Evolutionary conservation across 768 basidiomycete species (phyloP).

Genomic region (Lactarius indigo): DNA sequence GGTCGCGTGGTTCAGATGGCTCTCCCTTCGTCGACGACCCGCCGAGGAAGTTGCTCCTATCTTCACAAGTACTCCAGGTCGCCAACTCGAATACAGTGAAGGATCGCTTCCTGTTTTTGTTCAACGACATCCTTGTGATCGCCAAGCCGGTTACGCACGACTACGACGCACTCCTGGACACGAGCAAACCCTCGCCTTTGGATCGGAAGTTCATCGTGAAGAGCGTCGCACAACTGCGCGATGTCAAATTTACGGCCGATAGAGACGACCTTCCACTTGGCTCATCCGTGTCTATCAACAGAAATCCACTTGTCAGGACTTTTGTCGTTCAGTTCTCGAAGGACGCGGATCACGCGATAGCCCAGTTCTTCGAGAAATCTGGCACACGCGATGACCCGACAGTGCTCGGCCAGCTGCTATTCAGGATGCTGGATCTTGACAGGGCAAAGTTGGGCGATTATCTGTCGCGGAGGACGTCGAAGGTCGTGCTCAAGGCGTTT

Average conservation of each 20-base stretch:
- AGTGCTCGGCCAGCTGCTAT: slow-evolving; percentile 72
- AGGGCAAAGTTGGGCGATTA: slow-evolving; percentile 80
- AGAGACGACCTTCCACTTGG: slow-evolving; percentile 57
- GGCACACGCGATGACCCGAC: slow-evolving; percentile 60
- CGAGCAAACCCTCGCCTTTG: slow-evolving; percentile 48
- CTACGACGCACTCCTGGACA: slow-evolving; percentile 58
- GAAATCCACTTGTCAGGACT: slow-evolving; percentile 60
- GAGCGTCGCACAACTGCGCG: slow-evolving; percentile 75
- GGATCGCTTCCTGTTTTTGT: slow-evolving; percentile 95
- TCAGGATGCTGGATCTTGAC: slow-evolving; percentile 82
- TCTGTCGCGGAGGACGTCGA: slow-evolving; percentile 69
- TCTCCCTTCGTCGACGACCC: slow-evolving; percentile 75
- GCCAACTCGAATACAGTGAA: slow-evolving; percentile 93
- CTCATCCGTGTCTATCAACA: slow-evolving; percentile 37
- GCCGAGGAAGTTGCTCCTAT: slow-evolving; percentile 79
- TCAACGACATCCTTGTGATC: slow-evolving; percentile 90
- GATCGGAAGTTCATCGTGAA: slow-evolving; percentile 87
- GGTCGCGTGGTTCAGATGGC: slow-evolving; percentile 51
- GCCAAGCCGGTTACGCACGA: slow-evolving; percentile 83
- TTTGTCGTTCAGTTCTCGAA: slow-evolving; percentile 79
- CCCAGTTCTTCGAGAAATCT: slow-evolving; percentile 61
- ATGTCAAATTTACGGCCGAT: slow-evolving; percentile 66
- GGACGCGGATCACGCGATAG: slow-evolving; percentile 78
- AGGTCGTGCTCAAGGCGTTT: slow-evolving; percentile 74
- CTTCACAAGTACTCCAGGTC: slow-evolving; percentile 88